Percentiles rank a stretch among this genome's conserved stretches.
Conservation (phyloP, 768 basidiomycete genomes). For the Suillus hirtellus region DNA sequence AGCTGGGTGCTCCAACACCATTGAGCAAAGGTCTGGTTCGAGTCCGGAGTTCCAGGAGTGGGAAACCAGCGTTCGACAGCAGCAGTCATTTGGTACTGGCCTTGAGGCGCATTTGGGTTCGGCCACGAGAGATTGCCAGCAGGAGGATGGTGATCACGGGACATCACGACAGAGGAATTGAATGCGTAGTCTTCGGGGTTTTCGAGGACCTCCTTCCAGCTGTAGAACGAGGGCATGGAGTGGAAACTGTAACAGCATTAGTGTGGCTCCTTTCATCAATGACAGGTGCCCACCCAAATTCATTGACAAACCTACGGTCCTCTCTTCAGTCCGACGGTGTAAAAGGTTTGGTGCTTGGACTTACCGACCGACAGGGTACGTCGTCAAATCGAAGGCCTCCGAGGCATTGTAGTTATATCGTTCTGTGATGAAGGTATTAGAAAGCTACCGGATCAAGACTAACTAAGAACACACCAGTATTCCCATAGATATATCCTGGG, state of each 20-base stretch:
- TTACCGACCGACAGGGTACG: conserved; percentile 50
- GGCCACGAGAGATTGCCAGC: conserved; percentile 53
- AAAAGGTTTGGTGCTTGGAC: conserved; percentile 11
- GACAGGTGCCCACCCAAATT: conserved; percentile 47
- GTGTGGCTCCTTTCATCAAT: neutral
- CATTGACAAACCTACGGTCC: conserved; percentile 50
- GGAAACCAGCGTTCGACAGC: conserved; percentile 59
- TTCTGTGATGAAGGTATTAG: conserved; percentile 33
- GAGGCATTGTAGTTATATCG: conserved; percentile 57
- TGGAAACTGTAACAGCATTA: conserved; percentile 44
- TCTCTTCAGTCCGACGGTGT: neutral
- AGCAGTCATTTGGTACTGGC: conserved; percentile 52
- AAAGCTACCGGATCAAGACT: neutral
- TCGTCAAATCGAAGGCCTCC: conserved; percentile 53
- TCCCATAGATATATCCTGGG: conserved; percentile 55
- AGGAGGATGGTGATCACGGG: conserved; percentile 57
- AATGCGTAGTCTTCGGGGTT: conserved; percentile 54
- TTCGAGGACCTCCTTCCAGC: conserved; percentile 56
- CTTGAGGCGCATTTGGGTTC: conserved; percentile 54
- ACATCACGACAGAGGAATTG: conserved; percentile 56
- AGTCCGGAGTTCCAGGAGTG: conserved; percentile 45
- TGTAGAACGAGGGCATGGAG: conserved; percentile 63
- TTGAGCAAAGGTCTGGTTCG: conserved; percentile 61
- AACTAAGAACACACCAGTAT: conserved; percentile 39
- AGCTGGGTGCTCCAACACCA: conserved; percentile 66